Conservation (phyloP, 1,284 basidiomycete species). For the Pyrrhoderma lamaoense region DNA sequence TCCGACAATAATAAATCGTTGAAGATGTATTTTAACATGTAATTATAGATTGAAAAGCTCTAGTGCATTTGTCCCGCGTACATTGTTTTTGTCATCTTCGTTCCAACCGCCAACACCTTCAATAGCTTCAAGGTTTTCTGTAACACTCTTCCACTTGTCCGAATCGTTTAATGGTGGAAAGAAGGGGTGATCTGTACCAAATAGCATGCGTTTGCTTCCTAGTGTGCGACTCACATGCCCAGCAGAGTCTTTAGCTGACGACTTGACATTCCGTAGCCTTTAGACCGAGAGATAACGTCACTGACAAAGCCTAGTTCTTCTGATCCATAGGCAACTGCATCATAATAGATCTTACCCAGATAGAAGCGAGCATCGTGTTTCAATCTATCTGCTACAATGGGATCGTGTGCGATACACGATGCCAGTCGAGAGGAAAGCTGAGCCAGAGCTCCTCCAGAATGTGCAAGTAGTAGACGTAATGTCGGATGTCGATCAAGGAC, state of each 20-base stretch:
- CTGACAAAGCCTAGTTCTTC: conserved; percentile 77
- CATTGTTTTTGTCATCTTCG: conserved; percentile 51
- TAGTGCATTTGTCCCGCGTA: conserved; percentile 65
- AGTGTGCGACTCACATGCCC: conserved; percentile 32
- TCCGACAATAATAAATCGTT: too few relatives aligned
- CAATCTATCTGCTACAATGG: conserved; percentile 63
- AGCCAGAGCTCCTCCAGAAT: conserved; percentile 78
- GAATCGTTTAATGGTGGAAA: conserved; percentile 69
- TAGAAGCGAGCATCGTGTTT: conserved; percentile 80
- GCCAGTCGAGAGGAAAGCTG: conserved; percentile 75
- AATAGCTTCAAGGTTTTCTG: conserved; percentile 78
- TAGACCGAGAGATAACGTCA: conserved; percentile 57
- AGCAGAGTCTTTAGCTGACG: conserved; percentile 27
- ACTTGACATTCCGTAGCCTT: conserved; percentile 37
- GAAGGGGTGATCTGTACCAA: conserved; percentile 87
- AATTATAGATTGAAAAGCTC: conserved; percentile 42
- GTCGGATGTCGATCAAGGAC: conserved; percentile 70
- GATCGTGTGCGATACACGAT: conserved; percentile 79
- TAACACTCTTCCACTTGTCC: conserved; percentile 76
- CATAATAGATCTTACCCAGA: conserved; percentile 71
- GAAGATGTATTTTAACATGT: too few relatives aligned
- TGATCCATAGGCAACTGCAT: conserved; percentile 78
- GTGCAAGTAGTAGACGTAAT: conserved; percentile 72
- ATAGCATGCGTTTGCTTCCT: conserved; percentile 58
- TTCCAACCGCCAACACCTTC: conserved; percentile 56